Conservation (phyloP, 257 asterid species). For the Marsdenia floribunda region DNA sequence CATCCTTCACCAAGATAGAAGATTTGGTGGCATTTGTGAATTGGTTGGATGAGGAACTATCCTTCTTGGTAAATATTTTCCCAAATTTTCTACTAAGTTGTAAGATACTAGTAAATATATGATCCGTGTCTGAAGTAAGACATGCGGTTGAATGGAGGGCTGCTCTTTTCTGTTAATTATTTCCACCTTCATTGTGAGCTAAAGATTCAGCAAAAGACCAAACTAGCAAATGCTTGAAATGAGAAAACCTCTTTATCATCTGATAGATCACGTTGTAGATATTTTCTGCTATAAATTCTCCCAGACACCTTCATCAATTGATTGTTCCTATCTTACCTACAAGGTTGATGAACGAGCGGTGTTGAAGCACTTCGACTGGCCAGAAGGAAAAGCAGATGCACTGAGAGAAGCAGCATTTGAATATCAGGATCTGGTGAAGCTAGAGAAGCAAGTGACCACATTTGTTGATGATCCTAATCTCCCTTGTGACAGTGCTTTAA, state of each 20-base stretch:
- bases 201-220: neutral
- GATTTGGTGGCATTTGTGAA: constrained; percentile 85
- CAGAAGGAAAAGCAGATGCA: constrained; percentile 97
- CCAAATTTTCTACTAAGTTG: constrained; percentile 1
- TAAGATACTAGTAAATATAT: neutral
- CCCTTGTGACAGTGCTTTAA: constrained; percentile 80
- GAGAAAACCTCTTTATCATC: neutral
- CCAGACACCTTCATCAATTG: neutral
- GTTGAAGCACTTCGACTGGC: constrained; percentile 97
- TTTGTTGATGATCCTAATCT: constrained; percentile 77
- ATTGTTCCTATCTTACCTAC: neutral
- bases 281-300: neutral
- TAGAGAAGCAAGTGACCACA: constrained; percentile 72
- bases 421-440: constrained; percentile 80
- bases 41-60: constrained; percentile 96
- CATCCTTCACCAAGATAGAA: constrained; percentile 57
- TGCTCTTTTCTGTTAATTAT: neutral
- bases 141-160: neutral
- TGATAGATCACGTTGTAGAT: neutral
- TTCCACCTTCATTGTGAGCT: neutral
- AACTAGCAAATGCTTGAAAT: neutral
- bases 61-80: constrained; percentile 59
- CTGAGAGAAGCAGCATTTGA: constrained; percentile 91
- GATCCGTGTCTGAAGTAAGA: neutral
- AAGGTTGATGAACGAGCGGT: constrained; percentile 99